Percentiles rank a stretch among this genome's conserved stretches.
These are phyloP conservation scores for Syzygium grande DNA, from an alignment of 345 rosid species.

Conservation along the genomic window DNA sequence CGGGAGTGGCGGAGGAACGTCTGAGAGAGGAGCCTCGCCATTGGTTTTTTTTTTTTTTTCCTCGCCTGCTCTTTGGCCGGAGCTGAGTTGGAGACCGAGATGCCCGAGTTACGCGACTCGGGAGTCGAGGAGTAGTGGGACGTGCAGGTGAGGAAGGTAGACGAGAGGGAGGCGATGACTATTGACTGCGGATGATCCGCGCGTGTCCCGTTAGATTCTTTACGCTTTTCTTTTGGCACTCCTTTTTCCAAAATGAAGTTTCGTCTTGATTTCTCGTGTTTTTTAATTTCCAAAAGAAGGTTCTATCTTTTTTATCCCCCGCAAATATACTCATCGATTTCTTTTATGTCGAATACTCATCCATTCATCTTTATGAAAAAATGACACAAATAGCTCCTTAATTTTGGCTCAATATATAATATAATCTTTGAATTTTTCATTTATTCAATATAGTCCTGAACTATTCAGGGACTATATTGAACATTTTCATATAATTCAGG, in stretches of 20 bases:
- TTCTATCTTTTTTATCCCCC: background rate
- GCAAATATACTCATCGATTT: too few relatives aligned
- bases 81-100: background rate
- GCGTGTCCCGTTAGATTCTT: background rate
- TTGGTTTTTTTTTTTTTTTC: background rate
- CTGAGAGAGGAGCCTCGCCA: slow-evolving; percentile 7
- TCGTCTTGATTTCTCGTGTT: background rate
- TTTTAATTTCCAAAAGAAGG: background rate
- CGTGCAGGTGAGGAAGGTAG: background rate
- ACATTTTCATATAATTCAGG: too few relatives aligned
- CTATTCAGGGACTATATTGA: too few relatives aligned
- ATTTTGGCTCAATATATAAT: too few relatives aligned
- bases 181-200: background rate
- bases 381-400: too few relatives aligned
- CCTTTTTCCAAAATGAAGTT: background rate
- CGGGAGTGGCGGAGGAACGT: background rate
- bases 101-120: background rate
- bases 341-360: too few relatives aligned
- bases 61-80: too few relatives aligned
- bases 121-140: background rate
- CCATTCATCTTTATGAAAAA: too few relatives aligned
- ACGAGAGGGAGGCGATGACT: background rate
- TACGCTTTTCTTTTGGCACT: background rate
- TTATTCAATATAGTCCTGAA: too few relatives aligned
- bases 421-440: too few relatives aligned